Evolutionary conservation across 1,284 basidiomycete species (phyloP), one percentile per base, ranked within the genome.

Genomic region (Coniferiporia sulphurascens): DNA sequence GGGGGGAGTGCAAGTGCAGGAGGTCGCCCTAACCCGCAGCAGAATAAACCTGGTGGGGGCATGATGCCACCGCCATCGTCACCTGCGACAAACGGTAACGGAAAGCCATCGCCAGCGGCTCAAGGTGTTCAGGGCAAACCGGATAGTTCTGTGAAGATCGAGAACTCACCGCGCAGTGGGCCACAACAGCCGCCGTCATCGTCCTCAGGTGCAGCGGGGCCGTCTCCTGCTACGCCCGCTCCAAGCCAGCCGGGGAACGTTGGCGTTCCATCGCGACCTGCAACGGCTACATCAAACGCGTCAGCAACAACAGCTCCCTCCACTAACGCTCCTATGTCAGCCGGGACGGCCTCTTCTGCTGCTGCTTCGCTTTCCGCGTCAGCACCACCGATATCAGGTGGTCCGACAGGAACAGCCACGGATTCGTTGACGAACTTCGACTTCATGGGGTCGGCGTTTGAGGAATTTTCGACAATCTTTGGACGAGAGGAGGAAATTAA

Each of bases 391-490:
- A 32, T 51, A 34, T 41, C 45, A 41, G 55, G 50, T 12, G 56
- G 56, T 10, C 45, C 60, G 17, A 36, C 48, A 36, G 17, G 32
- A 5, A 34, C n/a, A 15, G 17, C 49, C 12, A 22, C 55, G 43
- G 59, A 46, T 8, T 22, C 19, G 22, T 17, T 55, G 43, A 15
- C 50, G 34, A 45, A n/a, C 9, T 61, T 58, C 43, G 52, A 50
- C 21, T 61, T 61, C 52, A 61, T 58, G 51, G 27, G 48, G 17
- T 49, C 60, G 6, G 51, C 50, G 12, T 58, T 61, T 21, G 60
- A 61, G n/a, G 60, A 61, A 38, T 61, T 61, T 19, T 53, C 60
- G 10, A 50, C 56, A n/a, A 62, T 62, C 35, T 62, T 62, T 21
- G 51, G 56, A 19, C 27, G 55, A n/a, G 49, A 57, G 10, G 52